A percentile compares a stretch with the other conserved stretches of the same genome.
Evolutionary conservation across 1,139 yeast genomes (phyloP).

Genomic region (Blastobotrys persicus): DNA sequence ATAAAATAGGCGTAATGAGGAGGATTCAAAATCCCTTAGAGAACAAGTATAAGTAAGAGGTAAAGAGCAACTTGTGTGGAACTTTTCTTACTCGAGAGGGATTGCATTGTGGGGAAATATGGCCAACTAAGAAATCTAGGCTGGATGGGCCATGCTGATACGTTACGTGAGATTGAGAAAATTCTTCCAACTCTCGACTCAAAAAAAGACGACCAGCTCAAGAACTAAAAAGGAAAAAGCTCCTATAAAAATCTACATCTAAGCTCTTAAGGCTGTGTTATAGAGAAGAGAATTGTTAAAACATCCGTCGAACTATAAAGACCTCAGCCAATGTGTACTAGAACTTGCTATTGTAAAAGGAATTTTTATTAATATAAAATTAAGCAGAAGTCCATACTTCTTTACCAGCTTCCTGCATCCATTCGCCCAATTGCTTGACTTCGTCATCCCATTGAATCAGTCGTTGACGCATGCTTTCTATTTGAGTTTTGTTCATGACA

Average conservation of each 20-base stretch:
- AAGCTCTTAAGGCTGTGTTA: too few relatives aligned
- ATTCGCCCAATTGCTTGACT: slow-evolving; percentile 62
- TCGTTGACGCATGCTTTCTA: slow-evolving; percentile 69
- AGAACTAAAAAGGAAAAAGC: not conserved
- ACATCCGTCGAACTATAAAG: too few relatives aligned
- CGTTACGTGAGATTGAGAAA: not conserved
- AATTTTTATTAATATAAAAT: not conserved
- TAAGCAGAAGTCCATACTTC: slow-evolving; percentile 50
- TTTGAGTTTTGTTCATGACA: slow-evolving; percentile 78
- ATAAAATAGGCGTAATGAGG: not conserved
- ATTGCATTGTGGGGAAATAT: not conserved
- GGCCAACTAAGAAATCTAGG: not conserved
- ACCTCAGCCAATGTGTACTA: not conserved
- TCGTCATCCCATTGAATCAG: slow-evolving; percentile 74
- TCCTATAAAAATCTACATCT: not conserved
- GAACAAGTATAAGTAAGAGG: not conserved
- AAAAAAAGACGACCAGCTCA: not conserved
- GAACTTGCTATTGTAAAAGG: not conserved
- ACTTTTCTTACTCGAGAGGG: not conserved
- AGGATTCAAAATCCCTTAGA: not conserved
- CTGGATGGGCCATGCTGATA: not conserved
- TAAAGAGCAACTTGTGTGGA: not conserved
- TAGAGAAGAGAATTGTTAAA: too few relatives aligned
- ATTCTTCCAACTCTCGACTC: not conserved
- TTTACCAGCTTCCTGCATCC: slow-evolving; percentile 57